Percentiles rank a stretch among this genome's conserved stretches.
Conservation (phyloP, 768 basidiomycete species). For the Exsudoporus frostii region DNA sequence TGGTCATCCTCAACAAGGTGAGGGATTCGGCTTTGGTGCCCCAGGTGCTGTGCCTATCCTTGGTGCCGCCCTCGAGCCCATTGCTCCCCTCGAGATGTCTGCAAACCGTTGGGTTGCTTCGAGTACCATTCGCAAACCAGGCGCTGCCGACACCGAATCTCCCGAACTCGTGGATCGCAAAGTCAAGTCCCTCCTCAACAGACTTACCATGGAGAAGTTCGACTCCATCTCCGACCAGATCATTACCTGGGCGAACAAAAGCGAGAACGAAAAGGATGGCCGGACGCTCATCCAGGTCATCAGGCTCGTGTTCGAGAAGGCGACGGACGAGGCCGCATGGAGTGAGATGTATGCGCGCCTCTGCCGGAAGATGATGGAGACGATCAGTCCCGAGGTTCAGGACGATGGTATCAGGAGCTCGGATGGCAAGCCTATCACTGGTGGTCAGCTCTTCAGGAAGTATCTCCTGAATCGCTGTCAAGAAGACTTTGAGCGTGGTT, state of each 20-base stretch:
- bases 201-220: constrained; percentile 95
- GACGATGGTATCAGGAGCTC: constrained; percentile 80
- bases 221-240: constrained; percentile 95
- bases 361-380: constrained; percentile 94
- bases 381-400: constrained; percentile 81
- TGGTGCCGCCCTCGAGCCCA: constrained; percentile 52
- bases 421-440: constrained; percentile 87
- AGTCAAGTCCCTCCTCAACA: constrained; percentile 90
- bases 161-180: constrained; percentile 90
- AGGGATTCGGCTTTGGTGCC: constrained; percentile 34
- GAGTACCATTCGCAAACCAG: constrained; percentile 42
- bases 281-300: constrained; percentile 95
- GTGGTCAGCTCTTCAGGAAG: constrained; percentile 94
- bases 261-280: constrained; percentile 88
- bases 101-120: constrained; percentile 78
- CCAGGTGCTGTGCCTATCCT: constrained; percentile 29
- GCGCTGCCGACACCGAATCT: constrained; percentile 52
- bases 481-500: constrained; percentile 96
- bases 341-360: constrained; percentile 97
- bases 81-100: constrained; percentile 73
- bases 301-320: constrained; percentile 94
- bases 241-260: constrained; percentile 92
- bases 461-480: constrained; percentile 96
- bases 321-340: constrained; percentile 93
- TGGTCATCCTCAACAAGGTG: constrained; percentile 34